Evolutionary conservation across 805 yeast species (phyloP).

Genomic region (Scheffersomyces ergatensis): DNA sequence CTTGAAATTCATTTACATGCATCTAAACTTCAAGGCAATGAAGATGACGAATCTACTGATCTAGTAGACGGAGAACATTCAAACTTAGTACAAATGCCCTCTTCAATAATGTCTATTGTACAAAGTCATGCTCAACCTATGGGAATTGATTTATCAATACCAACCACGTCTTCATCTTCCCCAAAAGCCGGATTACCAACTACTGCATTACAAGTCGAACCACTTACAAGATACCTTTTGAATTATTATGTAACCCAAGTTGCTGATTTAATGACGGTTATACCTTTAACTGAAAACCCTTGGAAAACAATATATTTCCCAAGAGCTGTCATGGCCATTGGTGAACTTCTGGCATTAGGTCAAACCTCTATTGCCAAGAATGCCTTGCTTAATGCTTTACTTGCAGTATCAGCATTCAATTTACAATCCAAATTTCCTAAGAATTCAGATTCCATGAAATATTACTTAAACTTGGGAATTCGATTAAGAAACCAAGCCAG

Average conservation of each 20-base stretch:
- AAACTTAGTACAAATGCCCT: constrained; percentile 47
- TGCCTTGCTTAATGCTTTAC: constrained; percentile 71
- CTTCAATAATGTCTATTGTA: constrained; percentile 50
- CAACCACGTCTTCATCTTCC: constrained; percentile 15
- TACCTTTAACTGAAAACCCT: constrained; percentile 72
- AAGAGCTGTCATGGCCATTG: constrained; percentile 75
- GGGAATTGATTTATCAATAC: constrained; percentile 38
- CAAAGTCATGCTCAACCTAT: constrained; percentile 39
- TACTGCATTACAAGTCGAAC: constrained; percentile 61
- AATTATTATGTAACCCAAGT: constrained; percentile 73
- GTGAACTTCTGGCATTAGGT: constrained; percentile 75
- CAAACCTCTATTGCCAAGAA: constrained; percentile 72
- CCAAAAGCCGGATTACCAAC: constrained; percentile 44
- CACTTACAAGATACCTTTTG: constrained; percentile 68
- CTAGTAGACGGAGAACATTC: constrained; percentile 31
- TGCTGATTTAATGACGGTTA: constrained; percentile 75
- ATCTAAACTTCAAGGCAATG: constrained; percentile 12
- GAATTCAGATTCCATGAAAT: constrained; percentile 64
- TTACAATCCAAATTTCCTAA: constrained; percentile 69
- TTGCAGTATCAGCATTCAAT: constrained; percentile 82
- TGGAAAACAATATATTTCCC: constrained; percentile 89
- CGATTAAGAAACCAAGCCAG: constrained; percentile 74
- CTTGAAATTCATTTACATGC: constrained; percentile 45
- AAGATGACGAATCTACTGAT: constrained; percentile 26
- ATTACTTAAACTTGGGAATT: constrained; percentile 69